These are phyloP conservation scores for Ceratocystis smalleyi DNA, from an alignment of 2,329 filamentous ascomycete species.

Conservation along the genomic window DNA sequence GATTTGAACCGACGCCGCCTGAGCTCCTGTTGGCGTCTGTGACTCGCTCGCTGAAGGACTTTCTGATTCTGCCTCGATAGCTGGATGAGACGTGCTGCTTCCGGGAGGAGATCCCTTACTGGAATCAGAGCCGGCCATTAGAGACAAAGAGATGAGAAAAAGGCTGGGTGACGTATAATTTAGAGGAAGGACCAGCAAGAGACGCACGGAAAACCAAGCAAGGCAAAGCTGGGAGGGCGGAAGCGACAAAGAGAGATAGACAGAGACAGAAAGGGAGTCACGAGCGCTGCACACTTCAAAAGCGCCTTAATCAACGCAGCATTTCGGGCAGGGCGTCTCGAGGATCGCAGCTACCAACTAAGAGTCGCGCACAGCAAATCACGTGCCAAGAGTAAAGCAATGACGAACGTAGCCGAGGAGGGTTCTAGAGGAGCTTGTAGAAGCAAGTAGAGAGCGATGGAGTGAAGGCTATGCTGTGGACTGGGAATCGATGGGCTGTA, in stretches of 20 bases:
- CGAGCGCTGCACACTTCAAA: constrained; percentile 2
- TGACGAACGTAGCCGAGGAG: neutral
- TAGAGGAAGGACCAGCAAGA: neutral
- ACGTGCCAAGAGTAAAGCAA: neutral
- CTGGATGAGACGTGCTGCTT: neutral
- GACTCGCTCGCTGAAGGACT: neutral
- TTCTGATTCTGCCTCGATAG: constrained; percentile 14
- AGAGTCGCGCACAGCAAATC: neutral
- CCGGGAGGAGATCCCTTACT: neutral
- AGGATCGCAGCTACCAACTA: neutral
- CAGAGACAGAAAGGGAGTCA: neutral
- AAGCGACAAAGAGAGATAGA: neutral
- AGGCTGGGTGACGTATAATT: neutral
- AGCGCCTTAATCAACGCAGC: neutral
- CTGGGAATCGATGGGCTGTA: neutral
- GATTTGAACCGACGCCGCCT: neutral
- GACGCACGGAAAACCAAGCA: neutral
- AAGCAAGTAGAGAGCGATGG: neutral
- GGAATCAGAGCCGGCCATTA: neutral
- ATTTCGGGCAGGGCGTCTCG: constrained; percentile 1
- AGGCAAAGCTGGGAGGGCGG: neutral
- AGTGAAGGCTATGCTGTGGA: neutral
- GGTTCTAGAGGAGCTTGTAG: constrained; percentile 16
- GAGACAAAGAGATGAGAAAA: too few relatives aligned
- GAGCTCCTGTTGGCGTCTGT: neutral